Base-by-base conservation (phyloP, 2,329 filamentous ascomycete species). In the Bipolaris bicolor region DNA sequence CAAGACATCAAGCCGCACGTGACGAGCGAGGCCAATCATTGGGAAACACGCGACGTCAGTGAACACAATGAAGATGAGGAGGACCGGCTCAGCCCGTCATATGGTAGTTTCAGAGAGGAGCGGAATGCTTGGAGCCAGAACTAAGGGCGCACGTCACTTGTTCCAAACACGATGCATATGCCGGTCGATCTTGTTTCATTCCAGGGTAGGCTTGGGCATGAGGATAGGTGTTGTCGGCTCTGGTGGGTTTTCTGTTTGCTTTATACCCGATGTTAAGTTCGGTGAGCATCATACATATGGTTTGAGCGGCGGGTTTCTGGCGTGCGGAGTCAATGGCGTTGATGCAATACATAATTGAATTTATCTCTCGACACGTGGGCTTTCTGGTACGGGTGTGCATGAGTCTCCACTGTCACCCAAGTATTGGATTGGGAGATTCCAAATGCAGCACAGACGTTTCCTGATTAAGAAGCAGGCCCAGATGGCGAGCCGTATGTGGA, bases 71-170 rank as follows among this genome's bases (percentile, higher is more conserved):
- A 64, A 39, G 62, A 70, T 54, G 60, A 67, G 2, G 40, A 66
- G 11, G 58, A 62, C 15, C 44, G 59, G 15, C 71, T 59, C 4
- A 75, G 73, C 49, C 72, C 73, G 16, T 72, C 76, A n/a, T 79
- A 78, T 52, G 76, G 75, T 55, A 79, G 76, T 64, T 79, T 78
- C 58, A 66, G 73, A 57, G 78, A 79, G 37, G 78, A 80, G 62
- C 70, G 75, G 13, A 73, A 77, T 49, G 74, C 71, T 7, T 80
- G 78, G 78, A 74, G 72, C 29, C 65, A 70, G 34, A 34, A 49
- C n/a, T 57, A 60, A 58, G 62, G 60, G 61, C 36, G 33, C 24
- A 41, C 26, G 16, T 43, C 13, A 33, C n/a, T 11, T 44, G 22
- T 37, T 44, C 37, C 22, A 49, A 37, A 34, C 33, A 16, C 7